Base-by-base conservation (phyloP, 352 stramenopile species). In the Phytophthora megakarya region DNA sequence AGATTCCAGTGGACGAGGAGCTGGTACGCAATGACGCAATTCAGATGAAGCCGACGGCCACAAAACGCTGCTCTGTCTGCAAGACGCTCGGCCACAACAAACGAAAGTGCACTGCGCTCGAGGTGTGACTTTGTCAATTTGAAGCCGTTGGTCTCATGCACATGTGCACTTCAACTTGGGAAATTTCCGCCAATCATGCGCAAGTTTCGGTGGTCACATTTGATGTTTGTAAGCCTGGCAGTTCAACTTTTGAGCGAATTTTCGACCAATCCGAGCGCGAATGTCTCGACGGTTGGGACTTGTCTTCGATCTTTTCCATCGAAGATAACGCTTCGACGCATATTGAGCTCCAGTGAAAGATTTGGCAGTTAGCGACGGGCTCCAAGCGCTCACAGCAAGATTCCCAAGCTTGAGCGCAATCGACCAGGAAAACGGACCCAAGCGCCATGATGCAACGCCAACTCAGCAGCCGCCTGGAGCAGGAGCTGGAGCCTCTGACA, bases 231-330 rank as follows among this genome's bases (percentile, higher is more conserved):
- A 71, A 63, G 45, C 21, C 25, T 35, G 47, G 37, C 62, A 42
- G 49, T 61, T 68, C 25, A 26, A 22, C 18, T 6, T 15, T 15
- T 25, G 43, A 12, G 10, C 5, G 25, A n/a, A 37, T 15, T 72
- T 68, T 73, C n/a, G 23, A 23, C 65, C 65, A 69, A 73, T 73
- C 37, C 1, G 2, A 23, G n/a, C 3, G 10, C 61, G 46, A 30
- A 39, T 3, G 35, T 57, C 35, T 57, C 32, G 51, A 72, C 69
- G 65, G 55, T 73, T 70, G 43, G 62, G 32, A 49, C 59, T 25
- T 66, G 58, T 61, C 45, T 80, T 81, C 69, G 69, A 80, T 77
- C 65, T 78, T 80, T 82, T 80, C 59, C 40, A 40, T 70, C 73
- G 57, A 72, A 73, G 46, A 74, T 70, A 84, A 84, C 75, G 75